Evolutionary conservation across 2,329 filamentous ascomycete species (phyloP).

Genomic region (Penicillium sp.): DNA sequence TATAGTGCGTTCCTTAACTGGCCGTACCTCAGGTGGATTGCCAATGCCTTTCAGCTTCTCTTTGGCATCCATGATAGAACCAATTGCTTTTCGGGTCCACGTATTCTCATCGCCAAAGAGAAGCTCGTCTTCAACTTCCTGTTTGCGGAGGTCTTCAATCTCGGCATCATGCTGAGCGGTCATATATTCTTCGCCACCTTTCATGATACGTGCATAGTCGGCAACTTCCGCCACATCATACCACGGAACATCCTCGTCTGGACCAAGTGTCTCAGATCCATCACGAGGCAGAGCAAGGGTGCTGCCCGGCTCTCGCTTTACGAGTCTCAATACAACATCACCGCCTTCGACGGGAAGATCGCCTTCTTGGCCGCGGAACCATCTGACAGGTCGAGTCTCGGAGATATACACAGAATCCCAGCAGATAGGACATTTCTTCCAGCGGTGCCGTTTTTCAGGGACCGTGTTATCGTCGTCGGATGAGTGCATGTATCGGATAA

Average conservation of each 20-base stretch:
- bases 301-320: slow-evolving; percentile 69
- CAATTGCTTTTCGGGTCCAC: slow-evolving; percentile 79
- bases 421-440: slow-evolving; percentile 95
- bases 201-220: slow-evolving; percentile 93
- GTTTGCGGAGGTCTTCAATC: slow-evolving; percentile 61
- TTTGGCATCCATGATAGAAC: slow-evolving; percentile 63
- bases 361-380: slow-evolving; percentile 81
- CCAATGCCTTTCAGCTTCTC: slow-evolving; percentile 63
- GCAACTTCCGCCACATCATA: slow-evolving; percentile 86
- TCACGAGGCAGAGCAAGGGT: slow-evolving; percentile 83
- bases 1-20: slow-evolving; percentile 43
- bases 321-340: slow-evolving; percentile 79
- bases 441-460: slow-evolving; percentile 62
- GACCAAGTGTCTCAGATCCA: slow-evolving; percentile 59
- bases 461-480: slow-evolving; percentile 59
- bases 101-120: slow-evolving; percentile 89
- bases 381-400: slow-evolving; percentile 79
- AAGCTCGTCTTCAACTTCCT: slow-evolving; percentile 80
- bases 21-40: slow-evolving; percentile 49
- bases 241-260: slow-evolving; percentile 78
- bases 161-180: slow-evolving; percentile 68
- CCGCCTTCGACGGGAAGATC: slow-evolving; percentile 70
- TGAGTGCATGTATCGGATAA: slow-evolving; percentile 92
- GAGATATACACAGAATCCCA: slow-evolving; percentile 88
- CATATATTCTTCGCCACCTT: slow-evolving; percentile 85